Conservation (phyloP, 331 rosid genomes). For the Cydonia oblonga region DNA sequence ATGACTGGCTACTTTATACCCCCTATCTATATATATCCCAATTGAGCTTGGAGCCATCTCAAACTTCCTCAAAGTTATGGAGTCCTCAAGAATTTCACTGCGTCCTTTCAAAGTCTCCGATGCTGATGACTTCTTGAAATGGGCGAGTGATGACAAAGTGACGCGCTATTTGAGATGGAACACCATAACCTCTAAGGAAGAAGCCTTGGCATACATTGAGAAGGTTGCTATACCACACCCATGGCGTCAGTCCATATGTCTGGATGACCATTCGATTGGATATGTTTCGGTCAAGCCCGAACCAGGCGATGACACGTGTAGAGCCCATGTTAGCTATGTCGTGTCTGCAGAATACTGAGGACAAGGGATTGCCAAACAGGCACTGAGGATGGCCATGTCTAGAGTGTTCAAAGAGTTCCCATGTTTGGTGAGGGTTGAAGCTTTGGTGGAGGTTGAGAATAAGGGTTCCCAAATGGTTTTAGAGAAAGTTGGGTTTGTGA, state of each 20-base stretch:
- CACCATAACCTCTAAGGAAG: slow-evolving; percentile 28
- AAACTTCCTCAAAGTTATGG: slow-evolving; percentile 7
- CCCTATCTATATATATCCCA: background rate
- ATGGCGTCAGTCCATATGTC: slow-evolving; percentile 37
- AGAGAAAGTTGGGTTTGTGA: slow-evolving; percentile 32
- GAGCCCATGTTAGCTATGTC: slow-evolving; percentile 36
- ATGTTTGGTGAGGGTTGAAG: slow-evolving; percentile 27
- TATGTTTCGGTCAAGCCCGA: slow-evolving; percentile 24
- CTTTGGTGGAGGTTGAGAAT: slow-evolving; percentile 38
- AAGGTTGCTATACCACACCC: slow-evolving; percentile 37
- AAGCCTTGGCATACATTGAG: slow-evolving; percentile 27
- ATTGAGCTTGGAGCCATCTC: background rate
- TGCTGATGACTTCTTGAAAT: slow-evolving; percentile 22
- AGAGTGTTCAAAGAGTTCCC: slow-evolving; percentile 21
- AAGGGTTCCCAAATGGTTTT: slow-evolving; percentile 38
- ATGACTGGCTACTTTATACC: background rate
- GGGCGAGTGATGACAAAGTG: slow-evolving; percentile 26
- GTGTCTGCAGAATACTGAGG: slow-evolving; percentile 30
- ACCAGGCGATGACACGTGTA: slow-evolving; percentile 14
- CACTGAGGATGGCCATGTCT: slow-evolving; percentile 20
- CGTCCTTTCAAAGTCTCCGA: slow-evolving; percentile 21
- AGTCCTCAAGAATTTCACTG: slow-evolving; percentile 20
- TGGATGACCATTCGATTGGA: slow-evolving; percentile 29
- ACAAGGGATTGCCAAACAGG: background rate
- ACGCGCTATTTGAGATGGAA: slow-evolving; percentile 33